Evolutionary conservation across 257 asterid species (phyloP).

Genomic region (Mentha longifolia): DNA sequence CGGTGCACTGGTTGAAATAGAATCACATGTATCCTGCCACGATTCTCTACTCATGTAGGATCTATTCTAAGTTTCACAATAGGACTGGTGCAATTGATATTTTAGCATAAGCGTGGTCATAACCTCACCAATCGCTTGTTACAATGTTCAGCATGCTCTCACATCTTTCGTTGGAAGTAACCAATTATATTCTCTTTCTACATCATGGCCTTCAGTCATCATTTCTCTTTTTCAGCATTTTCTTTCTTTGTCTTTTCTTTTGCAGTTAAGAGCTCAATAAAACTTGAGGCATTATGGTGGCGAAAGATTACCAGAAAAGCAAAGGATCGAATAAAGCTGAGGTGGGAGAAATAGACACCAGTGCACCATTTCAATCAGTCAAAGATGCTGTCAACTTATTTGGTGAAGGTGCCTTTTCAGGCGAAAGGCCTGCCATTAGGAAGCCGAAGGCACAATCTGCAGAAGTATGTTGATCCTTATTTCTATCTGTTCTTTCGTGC

Average conservation of each 20-base stretch:
- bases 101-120: too few species aligned
- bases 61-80: constrained; percentile 9
- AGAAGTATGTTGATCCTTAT: constrained; percentile 52
- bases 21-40: not conserved
- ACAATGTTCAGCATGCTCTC: not conserved
- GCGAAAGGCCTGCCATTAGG: constrained; percentile 64
- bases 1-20: constrained; percentile 15
- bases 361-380: constrained; percentile 94
- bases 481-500: constrained; percentile 11
- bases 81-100: not conserved
- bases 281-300: constrained; percentile 66
- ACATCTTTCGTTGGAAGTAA: constrained; percentile 12
- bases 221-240: not conserved
- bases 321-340: constrained; percentile 67
- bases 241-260: constrained; percentile 31
- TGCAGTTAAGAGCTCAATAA: constrained; percentile 38
- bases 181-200: constrained; percentile 14
- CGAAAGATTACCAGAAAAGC: constrained; percentile 65
- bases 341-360: constrained; percentile 94
- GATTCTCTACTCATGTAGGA: not conserved
- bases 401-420: constrained; percentile 90
- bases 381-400: constrained; percentile 94
- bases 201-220: constrained; percentile 4
- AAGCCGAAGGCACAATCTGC: constrained; percentile 78
- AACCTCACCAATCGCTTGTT: not conserved